Evolutionary conservation across 2,329 filamentous ascomycete genomes (phyloP), one percentile per base, ranked within the genome.

Genomic region (Fusarium abutilonis): DNA sequence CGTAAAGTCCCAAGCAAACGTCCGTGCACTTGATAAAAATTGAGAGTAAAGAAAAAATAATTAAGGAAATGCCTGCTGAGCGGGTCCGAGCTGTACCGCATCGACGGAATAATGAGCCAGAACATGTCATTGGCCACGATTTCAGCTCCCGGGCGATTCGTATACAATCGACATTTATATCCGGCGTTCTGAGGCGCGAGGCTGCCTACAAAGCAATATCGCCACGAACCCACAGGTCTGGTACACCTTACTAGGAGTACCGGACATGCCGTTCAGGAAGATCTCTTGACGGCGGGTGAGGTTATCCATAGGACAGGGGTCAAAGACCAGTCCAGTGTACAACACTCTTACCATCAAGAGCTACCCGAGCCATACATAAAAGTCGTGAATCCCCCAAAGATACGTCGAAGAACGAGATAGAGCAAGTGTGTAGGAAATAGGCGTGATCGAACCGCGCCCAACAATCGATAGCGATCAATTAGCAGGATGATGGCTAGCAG

Each of bases 371-470:
- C 76, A 78, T 74, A 67, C 63, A 63, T 73, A 59, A 75, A 75
- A 73, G 68, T 74, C 70, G 70, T 74, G 51, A 75, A 71, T 66
- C 64, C 61, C 56, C 67, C 56, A 61, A 57, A 73, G 64, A 74
- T 71, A 67, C 69, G 74, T 77, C 74, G 74, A 77, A 79, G 75
- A 78, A 76, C 76, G 68, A 78, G 75, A 77, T 76, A 76, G 71
- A 76, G 72, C 73, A 74, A 69, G 71, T 73, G 74, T 69, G 71
- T 72, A 67, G 58, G 70, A 71, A 75, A 70, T 56, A 69, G 58
- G 67, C 67, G 54, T 64, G 49, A 61, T 56, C 60, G 64, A 63
- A 60, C 60, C 52, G 66, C 63, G 69, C 39, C 58, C 57, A 68
- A 69, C 68, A 58, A 64, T 71, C 64, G 65, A 68, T 67, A 60